Base-by-base conservation (phyloP, 371 early-diverging fungal genomes). In the Actinomortierella ambigua region DNA sequence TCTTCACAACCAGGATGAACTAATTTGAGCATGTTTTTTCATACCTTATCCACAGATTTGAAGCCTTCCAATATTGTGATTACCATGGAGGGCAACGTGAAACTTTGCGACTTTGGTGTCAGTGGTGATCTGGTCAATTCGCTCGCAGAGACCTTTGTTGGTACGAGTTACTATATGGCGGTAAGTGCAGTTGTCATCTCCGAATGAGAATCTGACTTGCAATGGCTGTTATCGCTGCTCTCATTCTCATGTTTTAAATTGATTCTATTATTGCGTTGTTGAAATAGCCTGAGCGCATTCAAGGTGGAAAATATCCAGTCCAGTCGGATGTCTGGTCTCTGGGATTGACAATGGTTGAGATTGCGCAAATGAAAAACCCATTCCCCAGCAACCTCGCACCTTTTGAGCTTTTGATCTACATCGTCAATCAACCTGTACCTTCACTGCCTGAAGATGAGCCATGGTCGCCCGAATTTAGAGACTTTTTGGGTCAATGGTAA, bases 281-380 rank as follows among this genome's bases (percentile, higher is more conserved):
- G n/a, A 34, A 44, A 80, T 86, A 85, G 88, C 99, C 99, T 55
- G 99, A 99, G 69, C 90, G 99, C 39, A 98, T 98, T 63, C 90
- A 93, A 69, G 98, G 96, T 41, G 89, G 84, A 50, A 85, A 86
- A 34, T 97, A 98, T 75, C 87, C 95, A 3, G 93, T 95, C 11
- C 93, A 90, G 57, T 92, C 93, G 17, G 99, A 98, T 76, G 90
- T 96, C 18, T 98, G 99, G 99, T 93, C 94, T 9, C 77, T 98
- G 29, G 97, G 97, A 0, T 78, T 98, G 59, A 92, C 97, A 5
- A 81, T 98, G 49, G 88, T 97, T 53, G 99, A 99, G 78, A 85
- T 96, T 9, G 96, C 96, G 5, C 85, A 92, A 66, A 92, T 91
- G 56, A 84, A 88, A 70, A 95, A 95, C 76, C 97, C 98, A 15